These are phyloP conservation scores for Sporisorium graminicola DNA, from an alignment of 1,284 basidiomycete species.

Conservation along the genomic window DNA sequence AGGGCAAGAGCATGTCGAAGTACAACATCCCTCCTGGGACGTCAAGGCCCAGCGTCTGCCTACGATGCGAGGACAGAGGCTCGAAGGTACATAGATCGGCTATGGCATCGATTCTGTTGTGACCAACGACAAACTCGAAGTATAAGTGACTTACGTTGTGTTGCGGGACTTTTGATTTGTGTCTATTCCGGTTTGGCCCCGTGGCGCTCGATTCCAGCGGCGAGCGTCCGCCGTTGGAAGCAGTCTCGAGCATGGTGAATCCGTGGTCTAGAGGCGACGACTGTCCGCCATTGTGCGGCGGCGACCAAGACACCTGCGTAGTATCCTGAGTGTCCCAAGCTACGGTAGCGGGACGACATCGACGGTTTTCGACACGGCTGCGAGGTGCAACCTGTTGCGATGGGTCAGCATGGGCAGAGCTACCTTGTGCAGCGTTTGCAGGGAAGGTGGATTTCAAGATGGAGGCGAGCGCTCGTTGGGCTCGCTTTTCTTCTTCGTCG, in stretches of 20 bases:
- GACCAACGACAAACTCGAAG: conserved; percentile 16
- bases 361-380: conserved; percentile 24
- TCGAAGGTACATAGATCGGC: conserved; percentile 17
- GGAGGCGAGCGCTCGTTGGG: conserved; percentile 1
- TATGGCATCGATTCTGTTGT: conserved; percentile 20
- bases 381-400: neutral
- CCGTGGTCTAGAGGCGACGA: conserved; percentile 12
- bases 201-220: conserved; percentile 6
- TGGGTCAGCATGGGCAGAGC: neutral
- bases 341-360: conserved; percentile 11
- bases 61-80: conserved; percentile 6
- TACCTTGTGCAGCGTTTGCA: too few species aligned
- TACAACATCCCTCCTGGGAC: conserved; percentile 2
- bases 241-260: conserved; percentile 1
- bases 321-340: neutral
- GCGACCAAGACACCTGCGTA: conserved; percentile 6
- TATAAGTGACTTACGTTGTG: conserved; percentile 11
- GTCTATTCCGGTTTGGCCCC: neutral
- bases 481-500: conserved; percentile 13
- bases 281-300: conserved; percentile 4
- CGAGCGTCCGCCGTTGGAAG: conserved; percentile 1
- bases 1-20: conserved; percentile 36
- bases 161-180: conserved; percentile 1
- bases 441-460: neutral
- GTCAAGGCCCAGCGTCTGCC: conserved; percentile 19